Conservation (phyloP, 140 eudicot species). For the Cichorium intybus region DNA sequence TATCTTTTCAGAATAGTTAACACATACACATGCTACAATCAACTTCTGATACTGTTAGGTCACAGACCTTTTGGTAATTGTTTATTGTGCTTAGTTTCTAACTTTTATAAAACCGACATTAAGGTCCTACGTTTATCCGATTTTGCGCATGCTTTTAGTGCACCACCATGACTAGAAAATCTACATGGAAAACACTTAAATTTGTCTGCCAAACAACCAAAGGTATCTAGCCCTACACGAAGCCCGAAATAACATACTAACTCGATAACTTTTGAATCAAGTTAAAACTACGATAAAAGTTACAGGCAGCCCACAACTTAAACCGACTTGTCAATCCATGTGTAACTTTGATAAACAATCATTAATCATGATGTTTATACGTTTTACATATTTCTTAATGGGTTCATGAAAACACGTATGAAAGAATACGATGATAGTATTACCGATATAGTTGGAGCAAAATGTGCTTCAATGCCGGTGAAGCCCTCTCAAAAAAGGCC, state of each 20-base stretch:
- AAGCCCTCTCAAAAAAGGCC: slow-evolving; percentile 78
- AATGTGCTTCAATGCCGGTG: slow-evolving; percentile 85
- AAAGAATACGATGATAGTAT: neutral
- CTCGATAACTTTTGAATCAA: neutral
- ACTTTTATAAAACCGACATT: neutral
- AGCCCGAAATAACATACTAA: neutral
- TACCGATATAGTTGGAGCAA: slow-evolving; percentile 76
- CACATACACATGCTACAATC: too few relatives aligned
- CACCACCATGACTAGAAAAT: slow-evolving; percentile 26
- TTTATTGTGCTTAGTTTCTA: neutral
- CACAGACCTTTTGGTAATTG: too few relatives aligned
- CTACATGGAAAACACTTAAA: slow-evolving; percentile 30
- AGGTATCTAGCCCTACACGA: slow-evolving; percentile 10
- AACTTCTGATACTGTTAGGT: too few relatives aligned
- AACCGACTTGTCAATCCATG: too few relatives aligned
- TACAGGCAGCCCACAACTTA: too few relatives aligned
- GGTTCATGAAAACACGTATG: neutral
- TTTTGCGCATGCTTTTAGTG: slow-evolving; percentile 5
- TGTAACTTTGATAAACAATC: neutral
- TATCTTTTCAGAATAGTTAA: too few relatives aligned
- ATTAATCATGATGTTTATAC: neutral
- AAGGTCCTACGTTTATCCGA: neutral
- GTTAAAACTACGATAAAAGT: too few relatives aligned
- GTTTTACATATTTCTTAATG: neutral
- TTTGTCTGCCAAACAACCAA: slow-evolving; percentile 35